Percentiles rank a stretch among this genome's conserved stretches.
phyloP scores from a whole-genome alignment of 257 asterid genomes.

The Solanum gracilifrons region DNA sequence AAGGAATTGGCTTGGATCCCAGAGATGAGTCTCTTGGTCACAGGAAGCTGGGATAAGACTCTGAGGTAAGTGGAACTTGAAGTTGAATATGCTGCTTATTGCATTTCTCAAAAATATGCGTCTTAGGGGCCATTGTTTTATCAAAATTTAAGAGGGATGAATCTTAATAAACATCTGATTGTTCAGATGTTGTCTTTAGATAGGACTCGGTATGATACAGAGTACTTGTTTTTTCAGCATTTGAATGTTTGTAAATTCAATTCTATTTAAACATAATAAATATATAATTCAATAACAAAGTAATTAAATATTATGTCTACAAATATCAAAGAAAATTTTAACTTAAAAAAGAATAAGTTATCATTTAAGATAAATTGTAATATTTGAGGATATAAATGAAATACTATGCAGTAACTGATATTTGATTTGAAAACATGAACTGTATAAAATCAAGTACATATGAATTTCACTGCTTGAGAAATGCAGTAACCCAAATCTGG shows the following conservation, averaged over 20 bases:
- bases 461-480: not conserved
- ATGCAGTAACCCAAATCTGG: not conserved
- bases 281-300: not conserved
- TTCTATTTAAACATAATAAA: not conserved
- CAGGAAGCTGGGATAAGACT: conserved; percentile 96
- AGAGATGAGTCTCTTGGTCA: conserved; percentile 74
- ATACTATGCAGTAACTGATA: not conserved
- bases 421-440: not conserved
- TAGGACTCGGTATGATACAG: not conserved
- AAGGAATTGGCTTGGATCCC: conserved; percentile 92
- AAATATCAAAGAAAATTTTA: not conserved
- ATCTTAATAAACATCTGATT: not conserved
- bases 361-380: not conserved
- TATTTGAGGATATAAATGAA: not conserved
- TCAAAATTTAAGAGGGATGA: not conserved
- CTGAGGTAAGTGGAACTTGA: conserved; percentile 41
- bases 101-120: not conserved
- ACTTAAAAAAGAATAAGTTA: not conserved
- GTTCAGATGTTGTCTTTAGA: not conserved
- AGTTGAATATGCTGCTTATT: not conserved
- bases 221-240: not conserved
- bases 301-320: not conserved
- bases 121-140: not conserved
- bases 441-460: not conserved
- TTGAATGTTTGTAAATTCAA: not conserved